Evolutionary conservation across 2,329 filamentous ascomycete genomes (phyloP), one percentile per base, ranked within the genome.

Genomic region (Pestalotiopsis sp.): DNA sequence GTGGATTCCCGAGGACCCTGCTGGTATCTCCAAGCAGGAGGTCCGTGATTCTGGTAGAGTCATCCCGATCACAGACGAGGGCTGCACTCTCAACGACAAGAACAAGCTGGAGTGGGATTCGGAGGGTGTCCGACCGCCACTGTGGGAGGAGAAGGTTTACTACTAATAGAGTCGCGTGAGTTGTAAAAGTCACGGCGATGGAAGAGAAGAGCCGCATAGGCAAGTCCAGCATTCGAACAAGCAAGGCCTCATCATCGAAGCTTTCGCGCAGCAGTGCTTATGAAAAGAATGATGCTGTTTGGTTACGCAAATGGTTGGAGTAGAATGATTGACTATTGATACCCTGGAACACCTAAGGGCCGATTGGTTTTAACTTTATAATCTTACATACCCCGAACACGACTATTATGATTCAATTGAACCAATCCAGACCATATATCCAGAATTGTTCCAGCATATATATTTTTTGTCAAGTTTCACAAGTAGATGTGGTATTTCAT

Each of bases 1-100:
- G n/a, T 97, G 94, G 94, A 92, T 97, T 67, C 93, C 94, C 0
- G 85, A 88, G 68, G 94, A 97, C 75, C 81, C 86, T 1, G 87
- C 90, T 27, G 92, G 93, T n/a, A 52, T 97, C 57, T 93, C 90
- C 66, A 86, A 86, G 74, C 92, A 97, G 77, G 94, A 97, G 80
- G 85, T 96, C 66, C 84, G 84, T 13, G 92, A 96, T 74, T 92
- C 92, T 0, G 84, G 84, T 72, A 89, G 87, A 74, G 87, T 93
- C 40, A 92, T 94, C 38, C 89, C 91, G 1, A 95, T 97, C 72
- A 95, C 92, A 0, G 94, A 97, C 73, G 92, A 93, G 72, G 92
- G 91, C 20, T 92, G 92, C 59, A 86, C 82, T 64, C 80, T 95
- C 65, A 86, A 92, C 74, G 91, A 92, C 73, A 92, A 93, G 82